phyloP scores from a whole-genome alignment of 2,329 filamentous ascomycete species.

The Pseudogymnoascus sp. region DNA sequence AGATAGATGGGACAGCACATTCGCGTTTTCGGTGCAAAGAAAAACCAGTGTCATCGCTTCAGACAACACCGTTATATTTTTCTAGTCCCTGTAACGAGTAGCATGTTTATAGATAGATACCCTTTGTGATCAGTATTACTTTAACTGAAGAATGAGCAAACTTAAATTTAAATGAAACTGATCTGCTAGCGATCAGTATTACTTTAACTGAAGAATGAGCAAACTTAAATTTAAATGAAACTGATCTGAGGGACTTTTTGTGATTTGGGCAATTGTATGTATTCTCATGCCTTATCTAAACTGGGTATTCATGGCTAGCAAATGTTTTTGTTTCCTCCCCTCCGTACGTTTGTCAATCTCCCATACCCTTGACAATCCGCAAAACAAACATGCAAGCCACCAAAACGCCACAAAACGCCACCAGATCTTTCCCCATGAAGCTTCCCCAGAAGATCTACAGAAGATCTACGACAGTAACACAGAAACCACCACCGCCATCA shows the following conservation, averaged over 20 bases:
- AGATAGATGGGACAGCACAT: neutral
- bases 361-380: neutral
- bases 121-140: neutral
- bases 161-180: too few relatives aligned
- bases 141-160: neutral
- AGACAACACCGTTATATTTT: neutral
- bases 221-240: neutral
- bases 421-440: neutral
- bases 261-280: neutral
- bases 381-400: neutral
- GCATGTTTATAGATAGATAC: slow-evolving; percentile 2
- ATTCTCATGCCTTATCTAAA: neutral
- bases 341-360: neutral
- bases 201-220: neutral
- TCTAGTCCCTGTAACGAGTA: neutral
- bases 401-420: slow-evolving; percentile 5
- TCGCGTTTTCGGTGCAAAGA: neutral
- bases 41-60: neutral
- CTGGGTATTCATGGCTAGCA: neutral
- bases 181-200: neutral
- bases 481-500: neutral
- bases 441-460: neutral
- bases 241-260: neutral
- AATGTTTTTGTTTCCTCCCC: neutral
- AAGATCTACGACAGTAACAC: neutral